Conservation (phyloP, 1,139 yeast species). For the Taphrina populina region DNA sequence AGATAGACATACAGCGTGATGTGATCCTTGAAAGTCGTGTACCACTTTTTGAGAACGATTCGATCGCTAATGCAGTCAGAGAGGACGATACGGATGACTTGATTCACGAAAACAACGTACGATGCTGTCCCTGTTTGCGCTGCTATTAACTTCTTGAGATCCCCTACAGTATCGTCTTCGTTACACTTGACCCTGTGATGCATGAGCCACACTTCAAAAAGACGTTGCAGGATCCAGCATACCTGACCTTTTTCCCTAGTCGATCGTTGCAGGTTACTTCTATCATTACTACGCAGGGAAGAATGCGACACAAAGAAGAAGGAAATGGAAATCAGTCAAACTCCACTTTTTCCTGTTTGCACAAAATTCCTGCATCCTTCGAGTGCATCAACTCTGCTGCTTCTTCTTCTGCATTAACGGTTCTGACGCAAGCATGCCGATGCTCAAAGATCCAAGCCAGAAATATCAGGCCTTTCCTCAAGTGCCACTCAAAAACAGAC, state of each 20-base stretch:
- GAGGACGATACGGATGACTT: too few species aligned
- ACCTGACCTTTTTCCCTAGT: constrained; percentile 76
- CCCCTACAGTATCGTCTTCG: constrained; percentile 84
- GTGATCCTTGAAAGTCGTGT: constrained; percentile 81
- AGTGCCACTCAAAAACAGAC: constrained; percentile 67
- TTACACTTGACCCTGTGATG: constrained; percentile 51
- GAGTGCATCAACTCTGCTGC: background rate
- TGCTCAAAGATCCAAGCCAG: constrained; percentile 70
- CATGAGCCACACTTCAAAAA: background rate
- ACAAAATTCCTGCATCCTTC: background rate
- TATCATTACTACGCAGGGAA: too few species aligned
- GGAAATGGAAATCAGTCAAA: too few species aligned
- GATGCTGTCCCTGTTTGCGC: constrained; percentile 73
- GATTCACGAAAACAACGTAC: background rate
- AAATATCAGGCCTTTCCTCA: constrained; percentile 74
- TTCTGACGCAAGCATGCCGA: constrained; percentile 39
- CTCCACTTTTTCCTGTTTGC: too few species aligned
- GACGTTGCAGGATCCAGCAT: constrained; percentile 55
- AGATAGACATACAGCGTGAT: constrained; percentile 54
- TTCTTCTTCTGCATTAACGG: background rate
- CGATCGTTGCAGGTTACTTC: constrained; percentile 45
- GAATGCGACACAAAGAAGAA: too few species aligned
- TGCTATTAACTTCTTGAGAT: constrained; percentile 78
- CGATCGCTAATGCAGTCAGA: constrained; percentile 7
- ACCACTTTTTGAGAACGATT: constrained; percentile 42